Evolutionary conservation across 441 rosid species (phyloP).

Genomic region (Cnidoscolus chayamansa): DNA sequence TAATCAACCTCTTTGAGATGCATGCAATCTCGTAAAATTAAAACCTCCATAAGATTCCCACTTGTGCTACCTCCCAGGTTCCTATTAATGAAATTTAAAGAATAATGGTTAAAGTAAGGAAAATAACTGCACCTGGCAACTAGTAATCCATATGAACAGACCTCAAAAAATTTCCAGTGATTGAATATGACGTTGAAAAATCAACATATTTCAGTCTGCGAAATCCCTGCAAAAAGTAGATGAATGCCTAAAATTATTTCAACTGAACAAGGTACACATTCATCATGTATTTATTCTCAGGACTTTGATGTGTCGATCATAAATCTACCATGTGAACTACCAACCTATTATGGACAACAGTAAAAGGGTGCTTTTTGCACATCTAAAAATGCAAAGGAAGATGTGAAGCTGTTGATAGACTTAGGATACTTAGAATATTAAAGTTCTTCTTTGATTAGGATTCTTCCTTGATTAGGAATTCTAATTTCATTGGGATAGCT

Average conservation of each 20-base stretch:
- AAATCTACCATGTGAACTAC: not conserved
- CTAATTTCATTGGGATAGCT: too few species aligned
- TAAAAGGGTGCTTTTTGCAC: not conserved
- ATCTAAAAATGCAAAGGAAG: not conserved
- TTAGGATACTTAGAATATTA: too few species aligned
- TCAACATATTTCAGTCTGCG: slow-evolving; percentile 57
- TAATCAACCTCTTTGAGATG: slow-evolving; percentile 59
- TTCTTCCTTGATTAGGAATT: too few species aligned
- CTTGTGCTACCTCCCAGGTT: slow-evolving; percentile 48
- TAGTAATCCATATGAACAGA: slow-evolving; percentile 18
- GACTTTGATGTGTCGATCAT: not conserved
- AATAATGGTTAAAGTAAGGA: slow-evolving; percentile 4
- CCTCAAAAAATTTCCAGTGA: slow-evolving; percentile 67
- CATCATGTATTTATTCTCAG: not conserved
- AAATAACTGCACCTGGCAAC: slow-evolving; percentile 1
- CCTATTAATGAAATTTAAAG: slow-evolving; percentile 27
- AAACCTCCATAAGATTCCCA: slow-evolving; percentile 51
- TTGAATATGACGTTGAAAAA: slow-evolving; percentile 64
- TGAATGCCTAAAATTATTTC: not conserved
- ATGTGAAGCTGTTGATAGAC: too few species aligned
- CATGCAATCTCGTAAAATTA: slow-evolving; percentile 67
- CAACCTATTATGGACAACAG: not conserved
- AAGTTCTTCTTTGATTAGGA: too few species aligned
- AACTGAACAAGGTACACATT: not conserved
- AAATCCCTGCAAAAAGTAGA: slow-evolving; percentile 43